These are phyloP conservation scores for Acmispon strigosus DNA, from an alignment of 306 rosid genomes.

Conservation along the genomic window DNA sequence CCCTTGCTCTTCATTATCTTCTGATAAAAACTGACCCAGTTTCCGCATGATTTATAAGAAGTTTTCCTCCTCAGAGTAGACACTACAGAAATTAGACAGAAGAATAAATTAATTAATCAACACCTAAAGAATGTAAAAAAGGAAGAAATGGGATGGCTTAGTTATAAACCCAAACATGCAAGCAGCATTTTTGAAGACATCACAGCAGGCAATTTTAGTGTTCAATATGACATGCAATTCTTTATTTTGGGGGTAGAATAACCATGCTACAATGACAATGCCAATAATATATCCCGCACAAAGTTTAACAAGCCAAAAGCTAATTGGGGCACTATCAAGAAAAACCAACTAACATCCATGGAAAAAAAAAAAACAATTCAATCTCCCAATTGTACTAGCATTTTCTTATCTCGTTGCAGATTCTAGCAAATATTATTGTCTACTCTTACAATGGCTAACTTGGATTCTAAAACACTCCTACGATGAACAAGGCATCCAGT, in stretches of 20 bases:
- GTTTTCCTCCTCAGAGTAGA: background rate
- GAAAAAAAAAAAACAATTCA: background rate
- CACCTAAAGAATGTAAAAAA: background rate
- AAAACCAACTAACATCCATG: background rate
- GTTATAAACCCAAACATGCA: background rate
- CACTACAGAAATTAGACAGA: background rate
- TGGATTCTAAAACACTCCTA: background rate
- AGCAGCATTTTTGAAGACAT: background rate
- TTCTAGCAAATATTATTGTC: too few relatives aligned
- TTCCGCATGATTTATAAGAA: conserved; percentile 55
- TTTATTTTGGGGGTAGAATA: background rate
- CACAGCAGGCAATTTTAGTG: background rate
- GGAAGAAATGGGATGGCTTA: background rate
- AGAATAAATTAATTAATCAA: background rate
- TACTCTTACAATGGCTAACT: too few relatives aligned
- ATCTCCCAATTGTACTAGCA: background rate
- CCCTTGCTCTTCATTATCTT: conserved; percentile 42
- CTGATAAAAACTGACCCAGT: conserved; percentile 29
- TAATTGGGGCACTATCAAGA: background rate
- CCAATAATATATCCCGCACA: background rate
- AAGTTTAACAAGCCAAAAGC: background rate
- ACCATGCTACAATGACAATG: background rate
- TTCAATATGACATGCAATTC: background rate
- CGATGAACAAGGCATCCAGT: background rate
- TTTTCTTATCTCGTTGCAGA: background rate